Evolutionary conservation across 768 basidiomycete species (phyloP).

Genomic region (Infundibulicybe gibba): DNA sequence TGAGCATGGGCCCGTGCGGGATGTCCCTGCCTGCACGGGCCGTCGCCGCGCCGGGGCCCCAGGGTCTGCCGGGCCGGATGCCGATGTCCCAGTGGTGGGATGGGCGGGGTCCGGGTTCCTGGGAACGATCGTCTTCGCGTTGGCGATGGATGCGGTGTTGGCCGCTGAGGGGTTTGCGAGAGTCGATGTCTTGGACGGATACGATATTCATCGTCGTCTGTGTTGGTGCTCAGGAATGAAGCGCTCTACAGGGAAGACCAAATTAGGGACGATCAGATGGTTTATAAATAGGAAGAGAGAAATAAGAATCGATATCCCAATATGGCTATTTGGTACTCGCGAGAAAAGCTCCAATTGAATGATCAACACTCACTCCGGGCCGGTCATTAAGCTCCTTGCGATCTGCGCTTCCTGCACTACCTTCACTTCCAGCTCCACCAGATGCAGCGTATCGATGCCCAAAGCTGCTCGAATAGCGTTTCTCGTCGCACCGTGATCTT

Average conservation of each 20-base stretch:
- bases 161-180: conserved; percentile 59
- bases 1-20: conserved; percentile 51
- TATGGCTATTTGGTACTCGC: too few species aligned
- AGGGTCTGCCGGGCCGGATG: conserved; percentile 1
- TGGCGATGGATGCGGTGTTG: conserved; percentile 14
- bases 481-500: conserved; percentile 17
- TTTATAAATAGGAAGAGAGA: too few species aligned
- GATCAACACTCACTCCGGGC: conserved; percentile 17
- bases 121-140: neutral
- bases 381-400: conserved; percentile 10
- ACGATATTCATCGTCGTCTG: conserved; percentile 78
- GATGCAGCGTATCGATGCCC: conserved; percentile 59
- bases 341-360: too few species aligned
- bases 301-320: too few species aligned
- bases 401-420: conserved; percentile 18
- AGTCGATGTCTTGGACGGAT: conserved; percentile 76
- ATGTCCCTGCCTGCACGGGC: conserved; percentile 8
- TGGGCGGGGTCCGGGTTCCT: neutral
- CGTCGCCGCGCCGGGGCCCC: conserved; percentile 4
- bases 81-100: conserved; percentile 1
- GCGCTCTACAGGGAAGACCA: conserved; percentile 21
- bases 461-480: conserved; percentile 78
- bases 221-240: conserved; percentile 42
- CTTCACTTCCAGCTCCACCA: conserved; percentile 31
- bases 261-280: too few species aligned